Conservation (phyloP, 2,329 filamentous ascomycete genomes). For the Fusarium sp. region DNA sequence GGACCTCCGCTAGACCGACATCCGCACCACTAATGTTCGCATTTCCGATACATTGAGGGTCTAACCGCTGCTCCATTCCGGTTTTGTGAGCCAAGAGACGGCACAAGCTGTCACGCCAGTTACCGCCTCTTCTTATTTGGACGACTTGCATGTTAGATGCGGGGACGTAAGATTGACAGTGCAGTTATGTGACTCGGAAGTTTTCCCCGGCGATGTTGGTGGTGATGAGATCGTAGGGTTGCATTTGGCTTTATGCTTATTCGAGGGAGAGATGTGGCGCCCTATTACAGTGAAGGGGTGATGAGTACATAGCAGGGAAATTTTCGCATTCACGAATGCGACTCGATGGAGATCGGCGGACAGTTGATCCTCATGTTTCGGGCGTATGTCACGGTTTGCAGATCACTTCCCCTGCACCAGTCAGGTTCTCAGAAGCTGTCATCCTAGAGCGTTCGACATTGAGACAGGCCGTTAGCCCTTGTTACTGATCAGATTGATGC, state of each 20-base stretch:
- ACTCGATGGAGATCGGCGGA: background rate
- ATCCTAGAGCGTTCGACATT: background rate
- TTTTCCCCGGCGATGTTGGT: background rate
- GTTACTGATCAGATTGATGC: no score
- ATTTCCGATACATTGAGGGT: background rate
- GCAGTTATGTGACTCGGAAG: background rate
- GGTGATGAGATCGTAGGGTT: background rate
- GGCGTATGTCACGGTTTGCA: no score
- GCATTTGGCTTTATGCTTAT: background rate
- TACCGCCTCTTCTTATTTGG: background rate
- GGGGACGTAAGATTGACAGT: background rate
- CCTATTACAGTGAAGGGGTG: background rate
- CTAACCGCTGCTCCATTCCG: background rate
- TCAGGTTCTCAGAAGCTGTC: background rate
- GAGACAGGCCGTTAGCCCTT: background rate
- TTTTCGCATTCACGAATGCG: background rate
- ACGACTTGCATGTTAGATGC: background rate
- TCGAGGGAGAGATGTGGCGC: background rate
- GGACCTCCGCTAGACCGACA: background rate
- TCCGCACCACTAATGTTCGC: background rate
- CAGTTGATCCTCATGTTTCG: background rate
- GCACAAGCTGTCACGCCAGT: background rate
- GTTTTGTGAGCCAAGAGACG: background rate
- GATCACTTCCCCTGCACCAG: background rate
- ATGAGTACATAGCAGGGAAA: no score